Base-by-base conservation (phyloP, 1,284 basidiomycete genomes). In the Cryptococcus neoformans region DNA sequence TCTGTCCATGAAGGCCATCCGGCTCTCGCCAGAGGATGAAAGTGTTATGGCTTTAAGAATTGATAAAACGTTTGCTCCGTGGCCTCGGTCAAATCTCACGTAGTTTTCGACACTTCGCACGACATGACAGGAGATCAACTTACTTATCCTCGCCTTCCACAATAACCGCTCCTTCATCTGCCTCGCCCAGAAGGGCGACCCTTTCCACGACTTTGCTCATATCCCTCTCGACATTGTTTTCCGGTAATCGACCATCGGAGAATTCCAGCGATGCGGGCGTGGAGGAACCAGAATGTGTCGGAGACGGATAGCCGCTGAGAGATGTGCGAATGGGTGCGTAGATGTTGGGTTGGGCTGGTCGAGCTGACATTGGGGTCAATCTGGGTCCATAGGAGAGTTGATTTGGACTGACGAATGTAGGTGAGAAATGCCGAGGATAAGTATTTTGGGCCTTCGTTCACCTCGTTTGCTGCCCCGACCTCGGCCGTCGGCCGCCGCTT, bases 71-170 rank as follows among this genome's bases (percentile, higher is more conserved):
- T 28, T 28, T 28, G 28, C 28, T 4, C 28, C 28, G 28, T 28
- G 28, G 28, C 28, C 28, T 28, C 28, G 28, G 28, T 28, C 6
- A 55, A 6, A 8, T 6, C 28, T 28, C 28, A 12, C 16, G 36
- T 7, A 10, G 17, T 2, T 39, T 8, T 11, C 38, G 9, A 10
- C 11, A 1, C 41, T 28, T 10, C 11, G 44, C 37, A n/a, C 12
- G 28, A 35, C 42, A 12, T 11, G n/a, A 42, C 4, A 14, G 28
- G 10, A 51, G 37, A 41, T 28, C 17, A 38, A 57, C 64, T 42
- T 49, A 64, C 63, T 42, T 51, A 38, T 66, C 65, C 48, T 68
- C 66, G 5, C 66, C 66, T n/a, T 63, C 59, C 2, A 69, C 64
- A 16, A 56, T 51, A n/a, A 68, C 59, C 14, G 51, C 55, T 5